Evolutionary conservation across 768 basidiomycete genomes (phyloP).

Genomic region (Agrocybe pediades): DNA sequence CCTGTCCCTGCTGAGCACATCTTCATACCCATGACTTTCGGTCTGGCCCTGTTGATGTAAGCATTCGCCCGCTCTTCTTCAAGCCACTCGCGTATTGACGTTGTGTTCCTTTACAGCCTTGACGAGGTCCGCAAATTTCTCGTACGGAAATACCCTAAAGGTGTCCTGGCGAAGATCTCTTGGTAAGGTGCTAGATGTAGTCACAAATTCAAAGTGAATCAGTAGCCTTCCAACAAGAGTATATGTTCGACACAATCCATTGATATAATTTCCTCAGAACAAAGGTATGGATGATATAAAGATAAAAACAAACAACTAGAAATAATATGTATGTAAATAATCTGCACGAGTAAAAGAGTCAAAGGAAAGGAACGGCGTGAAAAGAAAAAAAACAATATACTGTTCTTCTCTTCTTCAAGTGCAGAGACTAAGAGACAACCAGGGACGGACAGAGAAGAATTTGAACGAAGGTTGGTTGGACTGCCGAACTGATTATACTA

Average conservation of each 20-base stretch:
- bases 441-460: not conserved
- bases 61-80: not conserved
- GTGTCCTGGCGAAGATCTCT: conserved; percentile 20
- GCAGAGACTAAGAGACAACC: not conserved
- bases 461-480: not conserved
- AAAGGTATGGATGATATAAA: not conserved
- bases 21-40: conserved; percentile 55
- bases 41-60: conserved; percentile 21
- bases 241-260: not conserved
- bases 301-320: not conserved
- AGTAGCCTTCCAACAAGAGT: no score
- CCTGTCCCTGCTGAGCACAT: conserved; percentile 45
- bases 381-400: not conserved
- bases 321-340: no score
- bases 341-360: not conserved
- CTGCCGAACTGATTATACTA: not conserved
- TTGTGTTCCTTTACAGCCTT: conserved; percentile 17
- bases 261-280: not conserved
- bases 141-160: conserved; percentile 23
- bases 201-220: no score
- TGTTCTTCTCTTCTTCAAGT: not conserved
- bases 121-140: conserved; percentile 27
- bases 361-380: not conserved
- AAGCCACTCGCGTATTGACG: not conserved
- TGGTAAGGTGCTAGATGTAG: conserved; percentile 17